phyloP scores from a whole-genome alignment of 768 basidiomycete genomes.

The Ephemerocybe angulata region DNA sequence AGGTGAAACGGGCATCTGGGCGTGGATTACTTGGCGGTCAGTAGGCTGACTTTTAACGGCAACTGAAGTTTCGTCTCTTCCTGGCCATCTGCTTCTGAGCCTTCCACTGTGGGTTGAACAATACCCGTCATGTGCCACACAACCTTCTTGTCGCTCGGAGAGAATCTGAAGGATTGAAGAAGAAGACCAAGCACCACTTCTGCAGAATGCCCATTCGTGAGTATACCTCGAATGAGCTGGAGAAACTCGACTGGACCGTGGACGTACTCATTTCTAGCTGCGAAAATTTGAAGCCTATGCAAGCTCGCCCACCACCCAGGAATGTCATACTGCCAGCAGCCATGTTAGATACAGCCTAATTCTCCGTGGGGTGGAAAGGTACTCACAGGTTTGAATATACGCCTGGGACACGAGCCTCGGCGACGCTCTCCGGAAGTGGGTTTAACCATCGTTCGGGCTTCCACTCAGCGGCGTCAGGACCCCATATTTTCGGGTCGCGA shows the following conservation, averaged over 20 bases:
- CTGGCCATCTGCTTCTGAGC: conserved; percentile 9
- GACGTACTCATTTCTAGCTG: conserved; percentile 52
- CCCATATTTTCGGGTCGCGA: conserved; percentile 25
- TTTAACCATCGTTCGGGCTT: conserved; percentile 15
- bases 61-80: not conserved
- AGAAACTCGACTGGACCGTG: not conserved
- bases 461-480: conserved; percentile 7
- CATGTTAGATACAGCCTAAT: conserved; percentile 34
- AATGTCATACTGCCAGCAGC: conserved; percentile 37
- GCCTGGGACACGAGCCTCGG: conserved; percentile 9
- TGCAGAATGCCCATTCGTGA: not conserved
- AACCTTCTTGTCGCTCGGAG: conserved; percentile 20
- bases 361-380: conserved; percentile 23
- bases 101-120: conserved; percentile 16
- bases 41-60: too few species aligned
- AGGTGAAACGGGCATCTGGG: too few species aligned
- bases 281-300: conserved; percentile 49
- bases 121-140: conserved; percentile 25
- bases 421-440: conserved; percentile 6
- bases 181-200: conserved; percentile 21
- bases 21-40: too few species aligned
- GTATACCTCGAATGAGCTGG: not conserved
- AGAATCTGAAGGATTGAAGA: conserved; percentile 19
- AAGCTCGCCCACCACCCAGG: conserved; percentile 35
- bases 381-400: conserved; percentile 14